Evolutionary conservation across 345 rosid species (phyloP), one percentile per base, ranked within the genome.

Genomic region (Brassica carinata): DNA sequence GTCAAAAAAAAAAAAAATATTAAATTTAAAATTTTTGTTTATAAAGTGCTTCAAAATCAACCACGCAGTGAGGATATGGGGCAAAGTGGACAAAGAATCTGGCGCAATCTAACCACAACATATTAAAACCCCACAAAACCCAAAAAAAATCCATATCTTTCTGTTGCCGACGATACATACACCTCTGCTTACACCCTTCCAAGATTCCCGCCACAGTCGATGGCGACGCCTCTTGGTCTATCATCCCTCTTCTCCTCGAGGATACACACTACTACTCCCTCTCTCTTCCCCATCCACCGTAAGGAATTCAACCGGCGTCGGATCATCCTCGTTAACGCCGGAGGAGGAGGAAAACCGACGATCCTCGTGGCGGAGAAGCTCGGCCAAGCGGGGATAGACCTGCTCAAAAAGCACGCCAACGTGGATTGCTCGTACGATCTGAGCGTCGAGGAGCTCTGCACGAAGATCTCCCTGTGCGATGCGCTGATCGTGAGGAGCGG

Each of bases 401-500:
- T 86, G 0, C 73, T 88, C 1, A 86, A 76, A 45, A 75, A 71
- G 51, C 83, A 72, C 70, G 85, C 90, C 27, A 85, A 88, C 57
- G 89, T 88, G 14, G 90, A 88, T 59, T 88, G 89, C 82, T 86
- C 90, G 0, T 86, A 85, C 55, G 86, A 88, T 80, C 81, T 88
- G 8, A 83, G 83, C 48, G 79, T 85, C 3, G 88, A 88, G 76
- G 89, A 88, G 84, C 83, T 88, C 19, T 85, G 87, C 79, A 86
- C 90, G 30, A 88, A 86, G 87, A 88, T 88, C 78, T 85, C 90
- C 0, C 86, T 86, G 0, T 88, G 87, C 26, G 90, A 88, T 40
- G 90, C 90, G 17, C 61, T 88, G 19, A 88, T 88, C 5, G 90
- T 88, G 15, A 81, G 90, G 67, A 88, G 90, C 63, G 90, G 84